Percentiles rank a stretch among this genome's conserved stretches.
phyloP scores from a whole-genome alignment of 1,139 yeast genomes.

The Taiozyma onychis region DNA sequence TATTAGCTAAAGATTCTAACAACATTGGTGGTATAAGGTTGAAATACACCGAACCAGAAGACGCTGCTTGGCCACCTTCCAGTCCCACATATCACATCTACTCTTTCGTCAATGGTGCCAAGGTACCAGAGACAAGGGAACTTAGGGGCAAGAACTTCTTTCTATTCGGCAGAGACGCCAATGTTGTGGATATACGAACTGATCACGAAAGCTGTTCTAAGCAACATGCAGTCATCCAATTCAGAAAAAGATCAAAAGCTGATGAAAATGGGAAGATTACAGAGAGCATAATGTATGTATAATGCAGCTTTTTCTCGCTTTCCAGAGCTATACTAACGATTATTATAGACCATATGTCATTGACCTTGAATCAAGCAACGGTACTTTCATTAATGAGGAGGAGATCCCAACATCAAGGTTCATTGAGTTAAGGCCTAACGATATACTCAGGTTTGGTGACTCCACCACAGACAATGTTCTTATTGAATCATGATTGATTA shows the following conservation, averaged over 20 bases:
- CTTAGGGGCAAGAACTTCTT: slow-evolving; percentile 30
- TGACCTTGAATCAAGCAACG: slow-evolving; percentile 50
- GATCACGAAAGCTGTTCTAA: slow-evolving; percentile 41
- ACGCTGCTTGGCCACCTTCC: slow-evolving; percentile 30
- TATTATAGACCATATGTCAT: slow-evolving; percentile 36
- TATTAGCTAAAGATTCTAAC: slow-evolving; percentile 40
- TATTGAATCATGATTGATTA: slow-evolving; percentile 10
- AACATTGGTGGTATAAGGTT: slow-evolving; percentile 34
- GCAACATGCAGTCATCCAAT: slow-evolving; percentile 55
- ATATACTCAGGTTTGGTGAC: slow-evolving; percentile 42
- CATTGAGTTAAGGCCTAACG: slow-evolving; percentile 43
- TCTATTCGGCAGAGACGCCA: slow-evolving; percentile 42
- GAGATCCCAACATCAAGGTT: slow-evolving; percentile 40
- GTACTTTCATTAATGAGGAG: slow-evolving; percentile 44
- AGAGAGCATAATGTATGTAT: slow-evolving; percentile 10
- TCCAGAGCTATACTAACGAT: slow-evolving; percentile 1
- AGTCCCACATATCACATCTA: slow-evolving; percentile 23
- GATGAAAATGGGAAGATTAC: slow-evolving; percentile 20
- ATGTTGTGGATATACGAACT: slow-evolving; percentile 38
- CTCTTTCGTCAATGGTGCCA: slow-evolving; percentile 24
- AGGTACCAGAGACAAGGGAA: slow-evolving; percentile 25
- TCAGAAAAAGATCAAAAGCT: slow-evolving; percentile 25
- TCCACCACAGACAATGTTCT: slow-evolving; percentile 29
- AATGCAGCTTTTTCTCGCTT: not conserved
- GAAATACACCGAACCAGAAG: slow-evolving; percentile 41